Percentiles rank a stretch among this genome's conserved stretches.
Evolutionary conservation across 1,284 basidiomycete genomes (phyloP).

Genomic region (Ceratobasidium sp.): DNA sequence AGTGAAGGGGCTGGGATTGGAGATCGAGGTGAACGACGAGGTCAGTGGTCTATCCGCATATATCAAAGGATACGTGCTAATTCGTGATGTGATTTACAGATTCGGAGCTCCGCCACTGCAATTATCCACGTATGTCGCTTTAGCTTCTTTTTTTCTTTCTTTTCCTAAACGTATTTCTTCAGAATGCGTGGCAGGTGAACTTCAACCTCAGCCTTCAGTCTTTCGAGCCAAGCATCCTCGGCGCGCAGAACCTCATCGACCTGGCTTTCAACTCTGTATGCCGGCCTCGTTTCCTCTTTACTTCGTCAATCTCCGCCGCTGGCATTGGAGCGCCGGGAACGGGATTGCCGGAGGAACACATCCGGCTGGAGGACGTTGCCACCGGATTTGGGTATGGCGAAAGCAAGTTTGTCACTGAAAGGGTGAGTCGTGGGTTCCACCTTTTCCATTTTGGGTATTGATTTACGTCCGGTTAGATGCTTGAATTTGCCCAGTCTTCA

Average conservation of each 20-base stretch:
- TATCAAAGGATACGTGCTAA: too few relatives aligned
- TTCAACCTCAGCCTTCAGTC: slow-evolving; percentile 47
- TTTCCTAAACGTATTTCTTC: slow-evolving; percentile 57
- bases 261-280: slow-evolving; percentile 40
- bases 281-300: slow-evolving; percentile 45
- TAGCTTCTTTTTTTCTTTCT: too few relatives aligned
- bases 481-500: background rate
- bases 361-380: slow-evolving; percentile 15
- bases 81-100: background rate
- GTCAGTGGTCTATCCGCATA: slow-evolving; percentile 48
- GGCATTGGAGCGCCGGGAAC: slow-evolving; percentile 17
- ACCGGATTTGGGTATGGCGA: slow-evolving; percentile 46
- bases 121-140: slow-evolving; percentile 54
- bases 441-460: background rate
- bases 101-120: slow-evolving; percentile 53
- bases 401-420: slow-evolving; percentile 46
- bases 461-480: background rate
- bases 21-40: slow-evolving; percentile 51
- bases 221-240: slow-evolving; percentile 47
- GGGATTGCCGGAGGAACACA: slow-evolving; percentile 8
- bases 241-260: slow-evolving; percentile 43
- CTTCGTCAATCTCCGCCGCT: slow-evolving; percentile 41
- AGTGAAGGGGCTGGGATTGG: slow-evolving; percentile 52
- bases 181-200: slow-evolving; percentile 55
- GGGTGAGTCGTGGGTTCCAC: background rate